phyloP scores from a whole-genome alignment of 129 eudicot species.

The Flaveria linearis region DNA sequence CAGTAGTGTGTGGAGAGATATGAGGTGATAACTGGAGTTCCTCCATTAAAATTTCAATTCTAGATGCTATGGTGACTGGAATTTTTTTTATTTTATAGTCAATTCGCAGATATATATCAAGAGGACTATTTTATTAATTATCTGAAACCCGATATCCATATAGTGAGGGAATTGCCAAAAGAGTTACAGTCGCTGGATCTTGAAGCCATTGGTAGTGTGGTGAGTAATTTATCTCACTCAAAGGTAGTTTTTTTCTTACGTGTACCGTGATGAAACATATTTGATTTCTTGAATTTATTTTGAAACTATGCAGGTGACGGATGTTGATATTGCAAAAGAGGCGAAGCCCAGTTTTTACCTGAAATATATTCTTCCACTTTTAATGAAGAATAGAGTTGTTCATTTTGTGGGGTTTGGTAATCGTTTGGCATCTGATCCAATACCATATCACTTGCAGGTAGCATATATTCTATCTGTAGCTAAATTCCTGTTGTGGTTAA shows the following conservation, averaged over 20 bases:
- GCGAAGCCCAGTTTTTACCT: constrained; percentile 88
- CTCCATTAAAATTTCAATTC: not conserved
- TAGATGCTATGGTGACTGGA: constrained; percentile 44
- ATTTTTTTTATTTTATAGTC: constrained; percentile 65
- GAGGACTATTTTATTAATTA: constrained; percentile 90
- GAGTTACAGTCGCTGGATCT: constrained; percentile 77
- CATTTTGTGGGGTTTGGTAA: constrained; percentile 97
- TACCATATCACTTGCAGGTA: constrained; percentile 89
- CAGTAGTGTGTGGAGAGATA: constrained; percentile 96
- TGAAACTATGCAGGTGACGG: constrained; percentile 57
- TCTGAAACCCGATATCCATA: constrained; percentile 82
- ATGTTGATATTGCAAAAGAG: constrained; percentile 81
- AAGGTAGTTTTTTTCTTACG: not conserved
- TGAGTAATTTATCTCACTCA: constrained; percentile 39
- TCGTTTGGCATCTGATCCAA: constrained; percentile 95
- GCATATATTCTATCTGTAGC: constrained; percentile 10
- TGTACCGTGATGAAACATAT: not conserved
- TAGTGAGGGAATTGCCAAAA: constrained; percentile 89
- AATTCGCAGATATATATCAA: constrained; percentile 96
- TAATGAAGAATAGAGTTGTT: constrained; percentile 70
- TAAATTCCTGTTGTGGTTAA: not conserved
- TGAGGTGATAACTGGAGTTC: constrained; percentile 44
- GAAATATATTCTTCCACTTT: constrained; percentile 84
- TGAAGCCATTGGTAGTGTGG: constrained; percentile 97
- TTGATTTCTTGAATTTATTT: not conserved